Evolutionary conservation across 2,329 filamentous ascomycete genomes (phyloP), one percentile per base, ranked within the genome.

Genomic region (Rhinocladiella mackenziei): DNA sequence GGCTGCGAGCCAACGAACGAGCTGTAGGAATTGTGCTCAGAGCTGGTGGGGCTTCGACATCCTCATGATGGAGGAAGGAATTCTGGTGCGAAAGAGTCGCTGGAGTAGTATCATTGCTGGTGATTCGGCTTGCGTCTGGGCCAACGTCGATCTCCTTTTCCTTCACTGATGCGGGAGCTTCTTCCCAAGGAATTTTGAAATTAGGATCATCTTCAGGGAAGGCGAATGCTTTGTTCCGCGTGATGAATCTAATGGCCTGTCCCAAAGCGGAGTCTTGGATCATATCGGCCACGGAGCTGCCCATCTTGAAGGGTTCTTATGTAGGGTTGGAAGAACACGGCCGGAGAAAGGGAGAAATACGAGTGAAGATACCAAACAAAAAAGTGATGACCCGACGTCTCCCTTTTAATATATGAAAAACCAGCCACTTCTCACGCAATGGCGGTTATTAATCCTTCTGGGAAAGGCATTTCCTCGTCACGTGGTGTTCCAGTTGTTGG

Each of bases 211-310:
- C 66, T 58, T 75, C 72, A 10, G 66, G 63, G 47, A 71, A 75
- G 41, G 65, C 56, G 31, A 74, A 64, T 29, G 66, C 56, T 42
- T 65, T 66, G 36, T 68, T 68, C 1, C 61, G 53, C 3, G 69
- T 67, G 13, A 70, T 39, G 23, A 65, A 64, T 15, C 71, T 63
- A 9, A 74, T 43, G n/a, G 70, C 29, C 53, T 73, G 70, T 33
- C 71, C 71, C 34, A 74, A 65, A 13, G 67, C 62, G 11, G 71
- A 65, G 39, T 74, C 71, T 37, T 70, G 64, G 14, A 55, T 40
- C 9, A 49, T 18, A 11, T 44, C 43, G 26, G 36, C 30, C 22
- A 50, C 26, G 23, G 43, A 22, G 4, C 31, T 41, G 17, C 30
- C 31, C 48, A 50, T 50, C 14, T 29, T 37, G 26, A 23, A 18